A percentile compares a stretch with the other conserved stretches of the same genome.
These are phyloP conservation scores for Beauveria caledonica DNA, from an alignment of 2,329 filamentous ascomycete species.

Conservation along the genomic window DNA sequence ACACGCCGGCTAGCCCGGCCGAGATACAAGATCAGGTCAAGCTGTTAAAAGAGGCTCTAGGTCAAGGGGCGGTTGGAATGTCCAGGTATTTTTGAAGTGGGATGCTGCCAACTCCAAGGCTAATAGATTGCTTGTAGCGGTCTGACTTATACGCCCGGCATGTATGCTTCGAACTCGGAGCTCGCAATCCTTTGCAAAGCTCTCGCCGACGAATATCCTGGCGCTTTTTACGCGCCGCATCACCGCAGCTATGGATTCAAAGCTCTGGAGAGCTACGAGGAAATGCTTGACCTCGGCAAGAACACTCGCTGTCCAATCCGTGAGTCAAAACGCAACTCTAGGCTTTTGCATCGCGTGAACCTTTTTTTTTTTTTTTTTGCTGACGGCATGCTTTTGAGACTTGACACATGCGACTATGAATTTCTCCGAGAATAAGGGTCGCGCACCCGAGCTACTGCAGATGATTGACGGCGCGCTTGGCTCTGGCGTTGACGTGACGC, in stretches of 20 bases:
- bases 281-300: slow-evolving; percentile 18
- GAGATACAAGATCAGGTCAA: slow-evolving; percentile 17
- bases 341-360: too few species aligned
- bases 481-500: slow-evolving; percentile 17
- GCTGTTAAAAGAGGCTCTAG: slow-evolving; percentile 16
- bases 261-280: slow-evolving; percentile 19
- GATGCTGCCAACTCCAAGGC: too few species aligned
- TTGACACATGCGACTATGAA: slow-evolving; percentile 19
- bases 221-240: slow-evolving; percentile 18
- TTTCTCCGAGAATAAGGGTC: slow-evolving; percentile 19
- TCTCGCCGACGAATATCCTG: slow-evolving; percentile 16
- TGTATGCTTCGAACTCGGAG: slow-evolving; percentile 20
- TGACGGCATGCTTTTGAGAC: slow-evolving; percentile 8
- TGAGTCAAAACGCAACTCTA: slow-evolving; percentile 1
- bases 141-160: slow-evolving; percentile 19
- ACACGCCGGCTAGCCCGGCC: slow-evolving; percentile 13
- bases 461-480: slow-evolving; percentile 17
- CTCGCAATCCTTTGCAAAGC: slow-evolving; percentile 16
- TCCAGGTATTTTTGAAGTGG: slow-evolving; percentile 13
- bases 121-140: slow-evolving; percentile 11
- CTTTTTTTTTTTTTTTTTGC: too few species aligned
- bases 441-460: slow-evolving; percentile 15
- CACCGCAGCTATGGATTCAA: slow-evolving; percentile 19
- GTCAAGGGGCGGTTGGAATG: slow-evolving; percentile 19
- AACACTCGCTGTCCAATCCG: slow-evolving; percentile 19